Evolutionary conservation across 495 filamentous ascomycete species (phyloP).

Genomic region (Neurospora pannonica): DNA sequence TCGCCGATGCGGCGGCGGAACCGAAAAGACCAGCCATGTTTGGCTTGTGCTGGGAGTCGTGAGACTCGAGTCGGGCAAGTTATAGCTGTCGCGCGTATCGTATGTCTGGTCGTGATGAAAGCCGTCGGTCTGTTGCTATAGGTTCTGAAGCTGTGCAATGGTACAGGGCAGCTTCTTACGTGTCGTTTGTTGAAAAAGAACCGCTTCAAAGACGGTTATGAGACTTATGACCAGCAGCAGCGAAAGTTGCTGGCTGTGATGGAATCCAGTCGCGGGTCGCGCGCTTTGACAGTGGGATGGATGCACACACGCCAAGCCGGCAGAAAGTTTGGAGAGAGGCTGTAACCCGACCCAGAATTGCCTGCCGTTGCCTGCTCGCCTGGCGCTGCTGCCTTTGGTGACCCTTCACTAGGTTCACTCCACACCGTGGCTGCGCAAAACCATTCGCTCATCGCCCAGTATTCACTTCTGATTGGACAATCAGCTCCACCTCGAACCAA

Average conservation of each 20-base stretch:
- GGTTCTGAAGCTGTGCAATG: background rate
- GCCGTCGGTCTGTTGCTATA: background rate
- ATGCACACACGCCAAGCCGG: background rate
- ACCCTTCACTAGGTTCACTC: background rate
- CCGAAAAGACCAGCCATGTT: conserved; percentile 65
- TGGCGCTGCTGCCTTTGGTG: background rate
- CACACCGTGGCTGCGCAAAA: background rate
- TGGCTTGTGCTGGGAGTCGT: background rate
- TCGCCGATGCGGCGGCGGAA: conserved; percentile 34
- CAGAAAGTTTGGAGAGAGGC: background rate
- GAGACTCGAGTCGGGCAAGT: background rate
- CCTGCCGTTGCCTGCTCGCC: background rate
- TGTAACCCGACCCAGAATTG: background rate
- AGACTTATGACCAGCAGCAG: background rate
- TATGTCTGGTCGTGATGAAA: background rate
- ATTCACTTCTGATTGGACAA: background rate
- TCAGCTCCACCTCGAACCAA: background rate
- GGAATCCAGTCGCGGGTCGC: background rate
- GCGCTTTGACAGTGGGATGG: background rate
- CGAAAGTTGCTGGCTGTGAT: background rate
- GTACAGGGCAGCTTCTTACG: background rate
- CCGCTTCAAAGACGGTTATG: background rate
- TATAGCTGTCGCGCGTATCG: background rate
- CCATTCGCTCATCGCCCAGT: background rate
- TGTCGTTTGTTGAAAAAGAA: background rate